A percentile compares a stretch with the other conserved stretches of the same genome.
These are phyloP conservation scores for Chlorella sp. DNA, from an alignment of 139 green algal genomes.

Conservation along the genomic window DNA sequence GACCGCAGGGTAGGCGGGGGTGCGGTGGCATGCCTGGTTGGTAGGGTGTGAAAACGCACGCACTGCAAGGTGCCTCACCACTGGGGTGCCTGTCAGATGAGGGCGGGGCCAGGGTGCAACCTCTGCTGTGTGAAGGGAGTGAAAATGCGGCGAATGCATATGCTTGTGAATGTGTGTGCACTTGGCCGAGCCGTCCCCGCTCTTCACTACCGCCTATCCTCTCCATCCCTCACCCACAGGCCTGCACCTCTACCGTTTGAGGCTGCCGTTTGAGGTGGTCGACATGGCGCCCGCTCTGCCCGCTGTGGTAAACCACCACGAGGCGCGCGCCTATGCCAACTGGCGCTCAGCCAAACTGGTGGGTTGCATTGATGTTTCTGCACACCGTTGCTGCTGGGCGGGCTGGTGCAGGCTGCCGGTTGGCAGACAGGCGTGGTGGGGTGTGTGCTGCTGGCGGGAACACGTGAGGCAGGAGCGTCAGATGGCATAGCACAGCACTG, in stretches of 20 bases:
- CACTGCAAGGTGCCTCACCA: background rate
- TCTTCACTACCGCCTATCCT: background rate
- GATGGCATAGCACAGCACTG: too few relatives aligned
- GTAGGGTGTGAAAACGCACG: background rate
- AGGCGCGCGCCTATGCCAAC: slow-evolving; percentile 74
- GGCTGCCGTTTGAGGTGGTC: slow-evolving; percentile 72
- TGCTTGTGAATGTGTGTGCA: too few relatives aligned
- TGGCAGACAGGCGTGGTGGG: background rate
- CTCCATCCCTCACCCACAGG: slow-evolving; percentile 5
- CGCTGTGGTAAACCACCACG: slow-evolving; percentile 79
- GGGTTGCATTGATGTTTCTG: background rate
- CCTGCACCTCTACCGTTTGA: slow-evolving; percentile 74
- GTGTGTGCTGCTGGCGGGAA: background rate
- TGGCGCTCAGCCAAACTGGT: slow-evolving; percentile 64
- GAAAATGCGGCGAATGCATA: too few relatives aligned
- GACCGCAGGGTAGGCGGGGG: slow-evolving; percentile 49
- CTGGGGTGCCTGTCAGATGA: background rate
- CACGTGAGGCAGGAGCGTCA: too few relatives aligned
- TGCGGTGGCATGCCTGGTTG: background rate
- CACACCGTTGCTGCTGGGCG: too few relatives aligned
- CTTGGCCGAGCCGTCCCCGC: too few relatives aligned
- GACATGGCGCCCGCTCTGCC: slow-evolving; percentile 74
- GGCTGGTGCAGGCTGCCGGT: too few relatives aligned
- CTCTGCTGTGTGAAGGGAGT: too few relatives aligned
- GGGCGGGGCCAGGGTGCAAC: too few relatives aligned